Evolutionary conservation across 345 rosid species (phyloP).

Genomic region (Pugionium cornutum): DNA sequence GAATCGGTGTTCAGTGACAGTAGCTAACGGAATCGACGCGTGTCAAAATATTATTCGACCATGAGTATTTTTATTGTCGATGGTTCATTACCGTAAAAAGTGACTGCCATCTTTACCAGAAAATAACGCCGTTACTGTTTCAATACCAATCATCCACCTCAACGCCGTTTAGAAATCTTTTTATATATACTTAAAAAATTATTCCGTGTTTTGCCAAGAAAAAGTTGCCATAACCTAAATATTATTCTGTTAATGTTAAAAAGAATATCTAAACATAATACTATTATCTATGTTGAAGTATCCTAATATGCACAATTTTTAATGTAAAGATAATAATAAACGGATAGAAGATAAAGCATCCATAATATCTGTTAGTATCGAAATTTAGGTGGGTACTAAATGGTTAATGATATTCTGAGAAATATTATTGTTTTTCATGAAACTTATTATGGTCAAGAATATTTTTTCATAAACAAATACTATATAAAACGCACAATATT

Average conservation of each 20-base stretch:
- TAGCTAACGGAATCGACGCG: background rate
- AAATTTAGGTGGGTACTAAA: too few relatives aligned
- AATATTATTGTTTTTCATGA: too few relatives aligned
- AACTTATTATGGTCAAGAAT: too few relatives aligned
- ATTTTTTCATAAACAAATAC: too few relatives aligned
- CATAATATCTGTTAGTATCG: too few relatives aligned
- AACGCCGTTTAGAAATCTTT: background rate
- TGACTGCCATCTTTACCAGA: background rate
- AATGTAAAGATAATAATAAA: too few relatives aligned
- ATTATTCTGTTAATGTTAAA: background rate
- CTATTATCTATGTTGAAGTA: background rate
- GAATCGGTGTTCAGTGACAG: background rate
- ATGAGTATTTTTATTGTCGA: background rate
- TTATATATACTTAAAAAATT: background rate
- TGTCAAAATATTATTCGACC: background rate
- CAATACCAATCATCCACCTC: background rate
- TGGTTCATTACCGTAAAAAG: background rate
- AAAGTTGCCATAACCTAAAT: background rate
- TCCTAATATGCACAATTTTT: background rate
- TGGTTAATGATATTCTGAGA: too few relatives aligned
- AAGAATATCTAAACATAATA: background rate
- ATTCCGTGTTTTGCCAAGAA: background rate
- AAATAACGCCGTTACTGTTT: constrained; percentile 15
- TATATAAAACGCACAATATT: too few relatives aligned
- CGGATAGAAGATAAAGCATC: too few relatives aligned